phyloP scores from a whole-genome alignment of 768 basidiomycete species.

The Podaxis carcinomalis region DNA sequence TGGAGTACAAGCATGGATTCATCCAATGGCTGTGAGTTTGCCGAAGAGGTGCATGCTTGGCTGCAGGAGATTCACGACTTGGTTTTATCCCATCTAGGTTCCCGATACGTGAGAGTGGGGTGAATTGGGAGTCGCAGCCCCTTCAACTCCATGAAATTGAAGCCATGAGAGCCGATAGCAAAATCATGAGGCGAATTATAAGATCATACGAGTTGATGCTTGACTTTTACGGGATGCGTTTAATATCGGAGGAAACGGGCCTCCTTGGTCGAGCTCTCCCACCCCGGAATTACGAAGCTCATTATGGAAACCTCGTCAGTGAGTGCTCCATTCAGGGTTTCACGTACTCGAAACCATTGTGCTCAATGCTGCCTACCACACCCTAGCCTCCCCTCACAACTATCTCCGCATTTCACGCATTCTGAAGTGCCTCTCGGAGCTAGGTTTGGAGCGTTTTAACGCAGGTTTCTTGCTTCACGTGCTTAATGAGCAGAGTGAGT shows the following conservation, averaged over 20 bases:
- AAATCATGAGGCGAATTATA: conserved; percentile 45
- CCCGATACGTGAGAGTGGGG: conserved; percentile 69
- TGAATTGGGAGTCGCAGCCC: conserved; percentile 66
- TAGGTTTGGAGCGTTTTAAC: conserved; percentile 61
- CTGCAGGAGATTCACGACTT: not conserved
- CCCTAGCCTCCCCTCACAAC: conserved; percentile 63
- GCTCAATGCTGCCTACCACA: not conserved
- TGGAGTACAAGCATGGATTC: conserved; percentile 69
- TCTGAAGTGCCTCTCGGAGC: conserved; percentile 68
- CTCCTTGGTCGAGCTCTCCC: conserved; percentile 48
- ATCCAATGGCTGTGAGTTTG: conserved; percentile 74
- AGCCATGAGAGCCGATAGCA: conserved; percentile 47
- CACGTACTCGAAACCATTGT: not conserved
- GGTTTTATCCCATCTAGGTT: conserved; percentile 37
- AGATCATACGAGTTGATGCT: conserved; percentile 71
- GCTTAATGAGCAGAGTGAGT: conserved; percentile 65
- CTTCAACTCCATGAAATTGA: conserved; percentile 62
- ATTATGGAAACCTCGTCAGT: conserved; percentile 67
- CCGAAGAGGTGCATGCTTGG: not conserved
- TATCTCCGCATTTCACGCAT: conserved; percentile 75
- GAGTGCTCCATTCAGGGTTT: conserved; percentile 28
- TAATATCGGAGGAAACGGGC: conserved; percentile 54
- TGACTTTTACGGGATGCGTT: conserved; percentile 75
- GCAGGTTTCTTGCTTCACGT: conserved; percentile 67
- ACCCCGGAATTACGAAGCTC: conserved; percentile 44